Conservation (phyloP, 352 stramenopile genomes). For the Globisporangium heterothallicum region DNA sequence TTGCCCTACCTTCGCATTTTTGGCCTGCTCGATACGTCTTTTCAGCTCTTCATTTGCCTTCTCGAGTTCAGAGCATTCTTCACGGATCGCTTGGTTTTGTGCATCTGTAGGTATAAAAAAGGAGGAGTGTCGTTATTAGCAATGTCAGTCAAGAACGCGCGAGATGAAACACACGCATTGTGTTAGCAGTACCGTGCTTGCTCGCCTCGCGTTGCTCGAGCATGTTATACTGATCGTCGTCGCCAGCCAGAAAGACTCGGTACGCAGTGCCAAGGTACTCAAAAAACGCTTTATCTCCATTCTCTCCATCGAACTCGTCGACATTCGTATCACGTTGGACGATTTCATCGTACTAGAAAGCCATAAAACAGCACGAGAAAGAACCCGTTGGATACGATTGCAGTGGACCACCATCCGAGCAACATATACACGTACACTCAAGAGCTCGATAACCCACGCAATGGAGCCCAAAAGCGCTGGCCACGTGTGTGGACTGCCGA, state of each 20-base stretch:
- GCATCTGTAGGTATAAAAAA: conserved; percentile 26
- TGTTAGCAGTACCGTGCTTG: conserved; percentile 32
- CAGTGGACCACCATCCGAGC: background rate
- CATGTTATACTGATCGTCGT: conserved; percentile 87
- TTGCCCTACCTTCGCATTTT: conserved; percentile 50
- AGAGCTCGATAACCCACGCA: conserved; percentile 95
- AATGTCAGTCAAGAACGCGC: background rate
- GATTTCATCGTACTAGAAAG: conserved; percentile 78
- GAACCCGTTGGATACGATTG: too few relatives aligned
- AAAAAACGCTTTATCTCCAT: conserved; percentile 91
- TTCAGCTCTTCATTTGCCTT: conserved; percentile 52
- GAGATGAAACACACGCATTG: background rate
- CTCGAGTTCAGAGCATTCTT: conserved; percentile 49
- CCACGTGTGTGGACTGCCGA: conserved; percentile 95
- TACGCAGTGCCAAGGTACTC: conserved; percentile 93
- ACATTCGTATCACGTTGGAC: conserved; percentile 51
- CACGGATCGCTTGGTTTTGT: conserved; percentile 43
- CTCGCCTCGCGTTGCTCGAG: conserved; percentile 78
- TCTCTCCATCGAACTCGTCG: conserved; percentile 65
- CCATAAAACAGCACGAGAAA: background rate
- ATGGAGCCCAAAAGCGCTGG: conserved; percentile 93
- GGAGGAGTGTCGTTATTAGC: background rate
- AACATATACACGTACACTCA: conserved; percentile 58
- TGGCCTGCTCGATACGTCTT: conserved; percentile 60
- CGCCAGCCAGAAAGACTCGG: conserved; percentile 89